A percentile compares a stretch with the other conserved stretches of the same genome.
Conservation (phyloP, 768 basidiomycete genomes). For the Amanita muscaria region DNA sequence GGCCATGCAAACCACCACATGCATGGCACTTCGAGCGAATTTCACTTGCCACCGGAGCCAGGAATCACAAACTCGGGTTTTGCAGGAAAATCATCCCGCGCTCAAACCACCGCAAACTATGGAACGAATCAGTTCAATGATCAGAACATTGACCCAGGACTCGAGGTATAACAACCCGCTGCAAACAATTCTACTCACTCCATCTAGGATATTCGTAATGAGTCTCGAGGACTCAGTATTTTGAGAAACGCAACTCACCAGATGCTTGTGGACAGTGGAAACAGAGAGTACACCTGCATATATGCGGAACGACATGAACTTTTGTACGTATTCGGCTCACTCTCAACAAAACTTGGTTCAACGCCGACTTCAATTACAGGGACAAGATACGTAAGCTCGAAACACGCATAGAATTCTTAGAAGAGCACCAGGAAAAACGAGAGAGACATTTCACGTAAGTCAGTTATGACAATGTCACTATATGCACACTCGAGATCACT, state of each 20-base stretch:
- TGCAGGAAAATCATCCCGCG: not conserved
- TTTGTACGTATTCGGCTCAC: not conserved
- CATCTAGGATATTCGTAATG: not conserved
- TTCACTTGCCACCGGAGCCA: not conserved
- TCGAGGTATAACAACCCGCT: not conserved
- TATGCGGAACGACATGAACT: not conserved
- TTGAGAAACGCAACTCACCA: not conserved
- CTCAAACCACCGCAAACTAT: not conserved
- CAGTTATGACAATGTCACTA: not conserved
- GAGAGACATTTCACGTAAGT: constrained; percentile 2
- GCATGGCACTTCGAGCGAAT: not conserved
- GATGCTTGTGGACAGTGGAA: constrained; percentile 1
- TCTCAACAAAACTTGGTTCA: not conserved
- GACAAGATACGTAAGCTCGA: not conserved
- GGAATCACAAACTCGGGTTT: not conserved
- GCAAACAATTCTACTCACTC: not conserved
- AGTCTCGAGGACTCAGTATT: not conserved
- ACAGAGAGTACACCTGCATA: not conserved
- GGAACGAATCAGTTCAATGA: not conserved
- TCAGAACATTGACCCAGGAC: not conserved
- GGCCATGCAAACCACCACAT: not conserved
- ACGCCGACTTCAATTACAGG: not conserved
- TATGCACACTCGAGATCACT: not conserved
- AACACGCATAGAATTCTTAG: not conserved
- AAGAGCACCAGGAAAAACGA: not conserved